These are phyloP conservation scores for Aspergillus hiratsukae DNA, from an alignment of 2,329 filamentous ascomycete species.

Conservation along the genomic window DNA sequence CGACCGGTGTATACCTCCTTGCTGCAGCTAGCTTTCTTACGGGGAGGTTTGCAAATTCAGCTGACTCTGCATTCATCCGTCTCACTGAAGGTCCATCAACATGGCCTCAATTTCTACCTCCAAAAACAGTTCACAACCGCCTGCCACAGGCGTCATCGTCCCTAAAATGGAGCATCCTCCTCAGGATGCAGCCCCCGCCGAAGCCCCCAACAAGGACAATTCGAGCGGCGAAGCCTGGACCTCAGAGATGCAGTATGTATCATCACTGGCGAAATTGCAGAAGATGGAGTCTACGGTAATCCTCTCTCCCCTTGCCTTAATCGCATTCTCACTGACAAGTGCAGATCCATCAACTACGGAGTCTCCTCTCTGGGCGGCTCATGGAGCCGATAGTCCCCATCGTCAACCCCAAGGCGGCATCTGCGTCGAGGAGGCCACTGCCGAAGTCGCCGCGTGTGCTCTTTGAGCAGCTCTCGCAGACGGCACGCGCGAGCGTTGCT, in stretches of 20 bases:
- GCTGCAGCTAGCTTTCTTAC: too few relatives aligned
- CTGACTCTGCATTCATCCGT: neutral
- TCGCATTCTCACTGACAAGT: conserved; percentile 6
- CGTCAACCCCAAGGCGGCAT: conserved; percentile 25
- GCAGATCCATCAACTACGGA: conserved; percentile 42
- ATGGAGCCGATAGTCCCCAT: conserved; percentile 38
- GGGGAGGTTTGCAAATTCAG: too few relatives aligned
- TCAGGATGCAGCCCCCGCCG: neutral
- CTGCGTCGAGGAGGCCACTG: conserved; percentile 11
- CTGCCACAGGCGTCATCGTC: conserved; percentile 11
- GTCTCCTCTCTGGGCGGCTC: conserved; percentile 38
- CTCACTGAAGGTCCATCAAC: neutral
- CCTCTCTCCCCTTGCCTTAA: neutral
- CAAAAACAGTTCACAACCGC: conserved; percentile 1
- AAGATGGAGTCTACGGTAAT: conserved; percentile 31
- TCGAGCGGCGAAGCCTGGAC: conserved; percentile 18
- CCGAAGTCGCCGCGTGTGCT: conserved; percentile 34
- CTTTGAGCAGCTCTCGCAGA: conserved; percentile 30
- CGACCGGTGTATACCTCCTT: too few relatives aligned
- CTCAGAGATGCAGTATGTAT: conserved; percentile 36
- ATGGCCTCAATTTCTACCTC: conserved; percentile 7
- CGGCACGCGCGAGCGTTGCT: conserved; percentile 31
- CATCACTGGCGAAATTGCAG: conserved; percentile 38
- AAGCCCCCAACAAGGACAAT: neutral
- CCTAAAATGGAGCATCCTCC: conserved; percentile 13